A percentile compares a stretch with the other conserved stretches of the same genome.
Conservation (phyloP, 2,329 filamentous ascomycete species). For the Drechslerella dactyloides region DNA sequence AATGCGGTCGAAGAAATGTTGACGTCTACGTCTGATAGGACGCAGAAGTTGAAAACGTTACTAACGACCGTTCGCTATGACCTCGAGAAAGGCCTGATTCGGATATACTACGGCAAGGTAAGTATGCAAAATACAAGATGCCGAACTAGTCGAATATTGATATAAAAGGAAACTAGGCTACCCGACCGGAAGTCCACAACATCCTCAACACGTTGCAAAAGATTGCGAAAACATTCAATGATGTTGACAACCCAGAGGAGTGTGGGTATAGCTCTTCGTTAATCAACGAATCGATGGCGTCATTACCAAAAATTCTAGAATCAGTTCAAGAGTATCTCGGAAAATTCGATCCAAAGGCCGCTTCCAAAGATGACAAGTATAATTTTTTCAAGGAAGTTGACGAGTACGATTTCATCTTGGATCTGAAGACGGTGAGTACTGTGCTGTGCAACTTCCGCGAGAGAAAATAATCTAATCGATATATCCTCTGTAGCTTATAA, state of each 20-base stretch:
- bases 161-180: conserved; percentile 65
- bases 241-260: conserved; percentile 69
- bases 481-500: conserved; percentile 71
- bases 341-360: conserved; percentile 82
- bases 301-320: conserved; percentile 76
- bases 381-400: conserved; percentile 81
- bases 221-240: conserved; percentile 77
- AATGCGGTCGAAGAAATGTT: conserved; percentile 85
- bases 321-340: conserved; percentile 78
- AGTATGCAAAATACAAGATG: background rate
- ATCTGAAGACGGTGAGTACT: conserved; percentile 72
- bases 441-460: background rate
- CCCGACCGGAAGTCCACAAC: conserved; percentile 81
- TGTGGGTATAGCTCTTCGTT: conserved; percentile 75
- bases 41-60: conserved; percentile 76
- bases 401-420: conserved; percentile 78
- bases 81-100: conserved; percentile 88
- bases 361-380: conserved; percentile 88
- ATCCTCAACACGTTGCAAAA: conserved; percentile 84
- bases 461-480: conserved; percentile 19
- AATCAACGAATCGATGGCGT: conserved; percentile 73
- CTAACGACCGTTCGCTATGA: conserved; percentile 76
- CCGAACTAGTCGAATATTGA: background rate
- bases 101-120: conserved; percentile 92
- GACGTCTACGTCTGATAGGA: conserved; percentile 68